These are phyloP conservation scores for Dryas drummondii DNA, from an alignment of 306 rosid species.

Conservation along the genomic window DNA sequence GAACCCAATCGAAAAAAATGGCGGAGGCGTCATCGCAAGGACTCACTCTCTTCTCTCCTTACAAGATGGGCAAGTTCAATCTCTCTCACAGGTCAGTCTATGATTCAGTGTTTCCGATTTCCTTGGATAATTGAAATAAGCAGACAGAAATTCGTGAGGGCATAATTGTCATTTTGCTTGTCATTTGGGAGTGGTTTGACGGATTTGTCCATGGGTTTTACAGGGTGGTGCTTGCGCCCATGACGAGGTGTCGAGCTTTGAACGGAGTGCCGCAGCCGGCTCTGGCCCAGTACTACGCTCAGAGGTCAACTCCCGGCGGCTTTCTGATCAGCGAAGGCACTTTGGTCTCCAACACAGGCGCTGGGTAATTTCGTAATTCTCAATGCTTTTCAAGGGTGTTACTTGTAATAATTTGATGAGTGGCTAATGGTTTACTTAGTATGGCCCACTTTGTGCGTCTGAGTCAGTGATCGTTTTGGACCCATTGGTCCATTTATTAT, in stretches of 20 bases:
- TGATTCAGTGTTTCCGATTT: background rate
- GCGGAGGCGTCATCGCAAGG: slow-evolving; percentile 29
- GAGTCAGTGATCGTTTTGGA: background rate
- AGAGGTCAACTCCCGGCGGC: slow-evolving; percentile 52
- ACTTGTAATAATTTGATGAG: background rate
- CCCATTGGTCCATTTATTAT: background rate
- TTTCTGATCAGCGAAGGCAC: slow-evolving; percentile 57
- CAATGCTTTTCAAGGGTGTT: background rate
- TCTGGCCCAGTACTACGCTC: slow-evolving; percentile 43
- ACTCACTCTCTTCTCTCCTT: slow-evolving; percentile 58
- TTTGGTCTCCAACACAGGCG: slow-evolving; percentile 38
- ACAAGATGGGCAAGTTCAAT: slow-evolving; percentile 61
- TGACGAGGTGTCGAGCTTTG: slow-evolving; percentile 60
- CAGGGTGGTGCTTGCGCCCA: slow-evolving; percentile 65
- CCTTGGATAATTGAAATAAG: background rate
- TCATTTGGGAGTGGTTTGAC: slow-evolving; percentile 5
- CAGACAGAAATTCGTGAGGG: slow-evolving; percentile 1
- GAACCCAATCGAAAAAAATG: slow-evolving; percentile 23
- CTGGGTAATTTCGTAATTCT: slow-evolving; percentile 49
- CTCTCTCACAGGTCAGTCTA: slow-evolving; percentile 69
- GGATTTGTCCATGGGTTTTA: background rate
- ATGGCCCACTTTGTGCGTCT: background rate
- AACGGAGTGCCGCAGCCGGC: slow-evolving; percentile 43
- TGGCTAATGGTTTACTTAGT: background rate
- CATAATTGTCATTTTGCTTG: background rate